A percentile compares a stretch with the other conserved stretches of the same genome.
These are phyloP conservation scores for Fusarium stilboides DNA, from an alignment of 2,329 filamentous ascomycete genomes.

Conservation along the genomic window DNA sequence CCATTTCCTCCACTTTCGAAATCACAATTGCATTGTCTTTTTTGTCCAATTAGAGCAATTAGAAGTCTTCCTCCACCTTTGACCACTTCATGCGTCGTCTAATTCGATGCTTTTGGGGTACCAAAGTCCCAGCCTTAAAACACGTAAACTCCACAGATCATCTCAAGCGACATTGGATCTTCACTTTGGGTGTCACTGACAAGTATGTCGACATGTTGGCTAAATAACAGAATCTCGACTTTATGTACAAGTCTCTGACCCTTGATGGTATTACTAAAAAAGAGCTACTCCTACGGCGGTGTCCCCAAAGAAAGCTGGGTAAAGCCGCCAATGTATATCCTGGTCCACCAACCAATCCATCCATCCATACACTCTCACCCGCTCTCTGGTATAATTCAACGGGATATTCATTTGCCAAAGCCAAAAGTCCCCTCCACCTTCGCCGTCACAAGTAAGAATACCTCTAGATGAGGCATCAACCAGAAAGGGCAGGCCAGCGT, in stretches of 20 bases:
- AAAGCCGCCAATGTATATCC: constrained; percentile 32
- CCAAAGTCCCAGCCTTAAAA: constrained; percentile 19
- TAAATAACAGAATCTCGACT: constrained; percentile 22
- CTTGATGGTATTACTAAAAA: constrained; percentile 41
- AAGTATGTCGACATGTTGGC: not conserved
- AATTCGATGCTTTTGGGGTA: not conserved
- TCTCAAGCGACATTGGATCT: not conserved
- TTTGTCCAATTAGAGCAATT: not conserved
- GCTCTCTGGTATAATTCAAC: constrained; percentile 48
- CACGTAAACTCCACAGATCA: not conserved
- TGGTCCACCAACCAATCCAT: constrained; percentile 18
- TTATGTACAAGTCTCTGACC: constrained; percentile 6
- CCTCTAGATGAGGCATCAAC: constrained; percentile 41
- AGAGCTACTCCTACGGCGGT: constrained; percentile 5
- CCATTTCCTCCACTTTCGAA: not conserved
- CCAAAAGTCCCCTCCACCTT: constrained; percentile 27
- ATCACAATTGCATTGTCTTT: not conserved
- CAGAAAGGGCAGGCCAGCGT: constrained; percentile 32
- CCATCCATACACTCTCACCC: constrained; percentile 7
- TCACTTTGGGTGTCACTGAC: not conserved
- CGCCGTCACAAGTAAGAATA: constrained; percentile 28
- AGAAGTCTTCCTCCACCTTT: not conserved
- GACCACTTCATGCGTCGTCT: not conserved
- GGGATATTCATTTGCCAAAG: constrained; percentile 48
- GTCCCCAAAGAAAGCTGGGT: constrained; percentile 19